Percentiles rank a stretch among this genome's conserved stretches.
These are phyloP conservation scores for Gossypium davidsonii DNA, from an alignment of 441 rosid genomes.

Conservation along the genomic window DNA sequence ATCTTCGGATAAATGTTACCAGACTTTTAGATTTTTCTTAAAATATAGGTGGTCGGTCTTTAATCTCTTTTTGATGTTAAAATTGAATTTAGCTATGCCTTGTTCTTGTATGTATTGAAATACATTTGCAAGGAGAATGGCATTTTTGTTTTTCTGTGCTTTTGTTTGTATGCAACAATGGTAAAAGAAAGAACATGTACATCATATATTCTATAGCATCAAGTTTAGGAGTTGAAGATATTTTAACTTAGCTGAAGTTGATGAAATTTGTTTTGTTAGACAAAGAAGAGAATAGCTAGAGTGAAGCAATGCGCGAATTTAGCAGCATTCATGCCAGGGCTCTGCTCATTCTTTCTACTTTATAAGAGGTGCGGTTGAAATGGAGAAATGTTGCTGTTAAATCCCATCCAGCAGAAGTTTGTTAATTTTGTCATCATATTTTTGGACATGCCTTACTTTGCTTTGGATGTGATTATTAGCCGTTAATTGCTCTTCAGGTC, in stretches of 20 bases:
- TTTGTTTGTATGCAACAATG: neutral
- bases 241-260: neutral
- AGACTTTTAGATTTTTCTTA: neutral
- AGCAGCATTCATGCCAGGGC: neutral
- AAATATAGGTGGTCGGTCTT: neutral
- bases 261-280: slow-evolving; percentile 10
- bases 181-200: neutral
- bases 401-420: neutral
- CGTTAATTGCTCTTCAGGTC: too few relatives aligned
- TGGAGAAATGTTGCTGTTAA: neutral
- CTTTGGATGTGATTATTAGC: too few relatives aligned
- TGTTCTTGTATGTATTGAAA: neutral
- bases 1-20: neutral
- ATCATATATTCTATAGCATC: neutral
- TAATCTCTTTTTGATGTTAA: neutral
- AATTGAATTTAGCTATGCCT: neutral
- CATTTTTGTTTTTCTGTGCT: neutral
- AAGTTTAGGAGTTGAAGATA: too few relatives aligned
- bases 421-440: too few relatives aligned
- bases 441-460: too few relatives aligned
- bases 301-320: neutral
- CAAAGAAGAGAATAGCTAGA: neutral
- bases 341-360: neutral
- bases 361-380: neutral
- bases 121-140: neutral